Percentiles rank a stretch among this genome's conserved stretches.
Evolutionary conservation across 108 stramenopile species (phyloP).

Genomic region (Discostella stelligeroides): DNA sequence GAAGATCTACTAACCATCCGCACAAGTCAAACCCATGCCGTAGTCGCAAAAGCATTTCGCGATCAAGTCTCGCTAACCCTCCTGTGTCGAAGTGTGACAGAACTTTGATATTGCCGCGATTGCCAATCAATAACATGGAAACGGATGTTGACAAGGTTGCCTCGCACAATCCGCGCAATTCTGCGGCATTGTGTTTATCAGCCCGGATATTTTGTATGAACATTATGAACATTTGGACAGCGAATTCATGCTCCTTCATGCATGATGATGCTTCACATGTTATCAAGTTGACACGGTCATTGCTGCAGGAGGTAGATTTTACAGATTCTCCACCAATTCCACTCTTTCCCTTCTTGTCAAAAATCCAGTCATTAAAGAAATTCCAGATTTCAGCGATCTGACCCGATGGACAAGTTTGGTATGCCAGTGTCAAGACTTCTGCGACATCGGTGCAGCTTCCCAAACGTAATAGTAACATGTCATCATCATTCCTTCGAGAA

Average conservation of each 20-base stretch:
- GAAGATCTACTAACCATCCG: slow-evolving; percentile 50
- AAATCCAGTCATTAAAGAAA: slow-evolving; percentile 49
- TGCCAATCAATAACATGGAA: slow-evolving; percentile 15
- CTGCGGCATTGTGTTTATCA: slow-evolving; percentile 43
- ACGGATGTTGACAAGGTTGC: slow-evolving; percentile 32
- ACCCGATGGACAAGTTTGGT: slow-evolving; percentile 41
- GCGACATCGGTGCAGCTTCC: neutral
- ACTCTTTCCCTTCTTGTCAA: neutral
- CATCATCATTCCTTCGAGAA: neutral
- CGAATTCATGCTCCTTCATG: slow-evolving; percentile 24
- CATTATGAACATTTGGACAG: slow-evolving; percentile 43
- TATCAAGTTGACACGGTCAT: neutral
- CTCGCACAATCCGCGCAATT: slow-evolving; percentile 39
- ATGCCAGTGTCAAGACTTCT: slow-evolving; percentile 18
- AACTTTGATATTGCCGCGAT: too few species aligned
- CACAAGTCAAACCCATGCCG: slow-evolving; percentile 36
- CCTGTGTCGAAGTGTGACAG: too few species aligned
- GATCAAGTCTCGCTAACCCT: too few species aligned
- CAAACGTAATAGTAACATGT: slow-evolving; percentile 1
- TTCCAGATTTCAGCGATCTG: slow-evolving; percentile 39
- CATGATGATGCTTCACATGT: neutral
- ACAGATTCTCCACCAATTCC: neutral
- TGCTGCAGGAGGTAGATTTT: neutral
- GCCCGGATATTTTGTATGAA: slow-evolving; percentile 40
- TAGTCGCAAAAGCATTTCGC: too few species aligned